A percentile compares a stretch with the other conserved stretches of the same genome.
Evolutionary conservation across 768 basidiomycete species (phyloP).

Genomic region (Phaffia australis): DNA sequence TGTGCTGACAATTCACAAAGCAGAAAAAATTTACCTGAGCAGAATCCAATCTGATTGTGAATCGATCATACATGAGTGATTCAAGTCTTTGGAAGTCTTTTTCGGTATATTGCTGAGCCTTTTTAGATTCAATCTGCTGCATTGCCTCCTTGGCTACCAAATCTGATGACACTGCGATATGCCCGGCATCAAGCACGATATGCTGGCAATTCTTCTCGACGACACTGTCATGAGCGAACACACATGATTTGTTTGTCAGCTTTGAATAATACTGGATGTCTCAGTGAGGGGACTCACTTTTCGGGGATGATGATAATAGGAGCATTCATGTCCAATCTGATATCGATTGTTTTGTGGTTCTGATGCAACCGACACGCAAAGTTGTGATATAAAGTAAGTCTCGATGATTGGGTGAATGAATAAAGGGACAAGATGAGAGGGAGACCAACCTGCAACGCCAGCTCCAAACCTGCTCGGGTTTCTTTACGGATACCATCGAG

Average conservation of each 20-base stretch:
- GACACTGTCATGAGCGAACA: constrained; percentile 45
- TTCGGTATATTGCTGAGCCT: constrained; percentile 70
- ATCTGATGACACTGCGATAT: constrained; percentile 84
- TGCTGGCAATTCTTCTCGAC: constrained; percentile 67
- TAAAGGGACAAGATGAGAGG: no score
- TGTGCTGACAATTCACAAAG: background rate
- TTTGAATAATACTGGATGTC: background rate
- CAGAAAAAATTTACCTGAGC: constrained; percentile 58
- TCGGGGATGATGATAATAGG: constrained; percentile 96
- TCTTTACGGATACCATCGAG: constrained; percentile 87
- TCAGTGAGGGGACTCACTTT: constrained; percentile 46
- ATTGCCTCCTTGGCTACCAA: constrained; percentile 74
- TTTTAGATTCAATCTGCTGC: constrained; percentile 65
- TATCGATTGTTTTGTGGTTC: constrained; percentile 56
- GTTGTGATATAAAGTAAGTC: constrained; percentile 46
- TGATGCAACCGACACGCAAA: background rate
- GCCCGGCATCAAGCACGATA: constrained; percentile 87
- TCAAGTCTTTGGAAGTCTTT: constrained; percentile 78
- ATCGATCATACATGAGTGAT: constrained; percentile 88
- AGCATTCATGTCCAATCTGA: constrained; percentile 93
- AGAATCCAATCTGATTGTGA: constrained; percentile 66
- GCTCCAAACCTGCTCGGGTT: constrained; percentile 85
- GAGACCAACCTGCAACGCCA: constrained; percentile 54
- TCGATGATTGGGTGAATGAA: constrained; percentile 41
- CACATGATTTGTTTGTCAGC: background rate